Percentiles rank a stretch among this genome's conserved stretches.
Evolutionary conservation across 768 basidiomycete genomes (phyloP).

Genomic region (Auricularia heimuer): DNA sequence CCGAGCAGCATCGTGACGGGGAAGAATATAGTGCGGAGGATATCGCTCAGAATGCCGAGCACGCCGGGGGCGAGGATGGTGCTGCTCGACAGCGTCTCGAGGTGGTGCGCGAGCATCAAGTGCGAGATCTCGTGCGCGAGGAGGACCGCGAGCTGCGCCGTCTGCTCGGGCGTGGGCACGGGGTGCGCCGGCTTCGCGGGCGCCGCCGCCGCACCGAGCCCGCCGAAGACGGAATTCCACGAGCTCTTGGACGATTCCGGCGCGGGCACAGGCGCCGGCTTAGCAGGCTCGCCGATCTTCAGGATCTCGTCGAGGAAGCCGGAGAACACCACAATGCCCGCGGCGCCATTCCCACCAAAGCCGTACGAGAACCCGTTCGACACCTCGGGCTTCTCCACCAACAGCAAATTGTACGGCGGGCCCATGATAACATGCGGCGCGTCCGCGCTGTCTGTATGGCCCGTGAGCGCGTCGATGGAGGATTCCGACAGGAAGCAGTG

Average conservation of each 20-base stretch:
- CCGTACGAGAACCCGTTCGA: slow-evolving; percentile 94
- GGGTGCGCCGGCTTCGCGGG: slow-evolving; percentile 28
- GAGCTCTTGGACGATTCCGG: slow-evolving; percentile 22
- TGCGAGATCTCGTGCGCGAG: slow-evolving; percentile 93
- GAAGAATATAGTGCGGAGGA: slow-evolving; percentile 70
- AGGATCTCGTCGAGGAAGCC: slow-evolving; percentile 88
- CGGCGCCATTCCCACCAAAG: slow-evolving; percentile 83
- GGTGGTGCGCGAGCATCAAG: slow-evolving; percentile 80
- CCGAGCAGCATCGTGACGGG: slow-evolving; percentile 88
- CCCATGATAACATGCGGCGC: slow-evolving; percentile 49
- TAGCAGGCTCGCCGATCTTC: slow-evolving; percentile 22
- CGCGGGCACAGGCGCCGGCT: slow-evolving; percentile 10
- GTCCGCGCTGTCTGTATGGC: slow-evolving; percentile 24
- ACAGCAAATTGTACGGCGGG: slow-evolving; percentile 80
- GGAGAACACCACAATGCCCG: slow-evolving; percentile 89
- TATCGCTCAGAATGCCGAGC: slow-evolving; percentile 65
- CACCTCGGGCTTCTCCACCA: slow-evolving; percentile 78
- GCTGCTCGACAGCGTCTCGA: slow-evolving; percentile 81
- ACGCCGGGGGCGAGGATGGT: slow-evolving; percentile 76
- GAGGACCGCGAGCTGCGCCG: slow-evolving; percentile 78
- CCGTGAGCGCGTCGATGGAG: slow-evolving; percentile 39
- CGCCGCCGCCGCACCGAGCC: slow-evolving; percentile 26
- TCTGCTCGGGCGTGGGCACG: slow-evolving; percentile 69
- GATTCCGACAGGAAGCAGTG: slow-evolving; percentile 31
- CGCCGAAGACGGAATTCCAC: slow-evolving; percentile 35